Evolutionary conservation across 495 filamentous ascomycete species (phyloP), one percentile per base, ranked within the genome.

Genomic region (Hypomontagnella monticulosa): DNA sequence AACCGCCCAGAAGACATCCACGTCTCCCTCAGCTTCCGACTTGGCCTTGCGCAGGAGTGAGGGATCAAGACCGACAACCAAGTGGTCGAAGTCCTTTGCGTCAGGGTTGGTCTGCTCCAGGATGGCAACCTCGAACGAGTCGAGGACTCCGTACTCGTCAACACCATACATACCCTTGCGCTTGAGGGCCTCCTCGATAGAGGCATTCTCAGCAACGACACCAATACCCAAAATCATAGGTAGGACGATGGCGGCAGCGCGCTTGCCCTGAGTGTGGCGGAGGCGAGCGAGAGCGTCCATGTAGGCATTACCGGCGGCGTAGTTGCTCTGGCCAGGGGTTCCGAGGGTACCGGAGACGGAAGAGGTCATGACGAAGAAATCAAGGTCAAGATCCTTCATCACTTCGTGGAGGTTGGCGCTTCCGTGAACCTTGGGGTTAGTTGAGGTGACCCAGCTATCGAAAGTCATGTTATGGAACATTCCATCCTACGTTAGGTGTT

Each of bases 351-450:
- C 81, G 2, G 79, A 70, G 3, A 84, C 62, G n/a, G 83, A 85
- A 20, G 77, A 80, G 8, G 83, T 75, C 47, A 78, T 75, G 46
- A 85, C 64, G 67, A 86, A 85, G 70, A 86, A 86, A 64, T 85
- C 84, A 0, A 86, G 72, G 30, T 11, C 71, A 0, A 36, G 47
- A 19, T 66, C 57, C 4, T 46, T 27, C 15, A 83, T 66, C 4
- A 47, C 42, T 9, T 74, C 38, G 55, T 85, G 82, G 2, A 86
- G 56, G 61, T 83, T 74, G 36, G 57, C 32, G 12, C 72, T 64
- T 8, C 78, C 78, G 0, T 76, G 18, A 4, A 82, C 75, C 64
- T 83, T 83, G 4, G 79, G 76, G 19, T 50, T 54, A 0, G 76
- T 71, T 3, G 59, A 71, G 7, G 62, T 64, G 9, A 69, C 51